A percentile compares a stretch with the other conserved stretches of the same genome.
These are phyloP conservation scores for Pseudogymnoascus pannorum DNA, from an alignment of 2,329 filamentous ascomycete species.

Conservation along the genomic window DNA sequence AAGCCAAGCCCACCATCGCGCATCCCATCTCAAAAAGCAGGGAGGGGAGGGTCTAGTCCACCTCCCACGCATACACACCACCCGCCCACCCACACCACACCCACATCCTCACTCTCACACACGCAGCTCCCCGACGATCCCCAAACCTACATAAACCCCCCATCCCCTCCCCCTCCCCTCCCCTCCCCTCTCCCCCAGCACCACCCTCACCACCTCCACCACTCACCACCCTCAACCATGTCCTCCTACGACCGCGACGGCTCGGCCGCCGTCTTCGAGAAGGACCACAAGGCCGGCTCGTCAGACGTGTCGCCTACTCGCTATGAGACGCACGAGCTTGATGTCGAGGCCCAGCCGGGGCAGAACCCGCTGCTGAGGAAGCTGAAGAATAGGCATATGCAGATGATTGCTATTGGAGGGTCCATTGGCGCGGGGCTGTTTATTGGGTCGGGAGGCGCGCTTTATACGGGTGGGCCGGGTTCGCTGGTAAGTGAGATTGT, in stretches of 20 bases:
- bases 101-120: not conserved
- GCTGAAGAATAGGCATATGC: constrained; percentile 42
- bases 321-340: not conserved
- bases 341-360: constrained; percentile 5
- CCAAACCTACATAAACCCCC: not conserved
- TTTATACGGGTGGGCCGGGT: constrained; percentile 32
- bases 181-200: not conserved
- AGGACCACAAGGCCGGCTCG: constrained; percentile 1
- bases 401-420: constrained; percentile 46
- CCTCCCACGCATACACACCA: not conserved
- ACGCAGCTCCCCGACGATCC: not conserved
- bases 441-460: constrained; percentile 39
- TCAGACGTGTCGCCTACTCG: not conserved
- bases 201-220: no score
- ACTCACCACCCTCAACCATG: no score
- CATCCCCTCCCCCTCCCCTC: not conserved
- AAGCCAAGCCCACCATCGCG: not conserved
- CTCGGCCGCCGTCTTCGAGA: not conserved
- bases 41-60: no score
- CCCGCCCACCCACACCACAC: no score
- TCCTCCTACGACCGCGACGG: not conserved
- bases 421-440: constrained; percentile 45
- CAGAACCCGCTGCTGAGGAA: constrained; percentile 30
- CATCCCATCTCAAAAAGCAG: not conserved
- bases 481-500: constrained; percentile 15